phyloP scores from a whole-genome alignment of 805 yeast species.

The Jamesozyma hellenica region DNA sequence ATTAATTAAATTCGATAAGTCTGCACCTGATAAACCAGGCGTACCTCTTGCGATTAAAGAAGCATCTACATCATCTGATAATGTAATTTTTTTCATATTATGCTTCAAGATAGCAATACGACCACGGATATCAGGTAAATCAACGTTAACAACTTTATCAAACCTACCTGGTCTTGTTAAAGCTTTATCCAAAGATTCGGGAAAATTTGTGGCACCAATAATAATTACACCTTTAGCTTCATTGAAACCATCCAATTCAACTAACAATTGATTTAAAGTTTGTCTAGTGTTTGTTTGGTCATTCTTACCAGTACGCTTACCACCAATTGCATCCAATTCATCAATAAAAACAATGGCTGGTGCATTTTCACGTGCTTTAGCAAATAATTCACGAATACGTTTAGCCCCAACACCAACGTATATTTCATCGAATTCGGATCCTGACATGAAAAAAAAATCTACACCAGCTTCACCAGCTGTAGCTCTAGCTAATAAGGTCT shows the following conservation, averaged over 20 bases:
- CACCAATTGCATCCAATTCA: constrained; percentile 97
- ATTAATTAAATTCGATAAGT: constrained; percentile 85
- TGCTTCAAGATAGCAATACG: constrained; percentile 84
- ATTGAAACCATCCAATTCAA: constrained; percentile 90
- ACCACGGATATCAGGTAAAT: constrained; percentile 95
- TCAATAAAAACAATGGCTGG: constrained; percentile 97
- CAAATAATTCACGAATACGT: constrained; percentile 86
- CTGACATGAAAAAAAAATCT: constrained; percentile 96
- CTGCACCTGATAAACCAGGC: constrained; percentile 97
- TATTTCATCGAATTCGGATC: constrained; percentile 94
- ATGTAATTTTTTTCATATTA: constrained; percentile 84
- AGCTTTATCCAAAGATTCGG: constrained; percentile 93
- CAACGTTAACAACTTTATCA: constrained; percentile 90
- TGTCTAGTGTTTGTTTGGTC: constrained; percentile 98
- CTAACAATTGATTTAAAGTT: constrained; percentile 88
- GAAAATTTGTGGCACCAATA: constrained; percentile 97
- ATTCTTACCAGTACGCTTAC: constrained; percentile 90
- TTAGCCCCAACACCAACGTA: constrained; percentile 99
- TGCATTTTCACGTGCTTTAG: constrained; percentile 86
- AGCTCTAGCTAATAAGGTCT: constrained; percentile 90
- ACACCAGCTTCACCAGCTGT: constrained; percentile 99
- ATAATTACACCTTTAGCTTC: constrained; percentile 89
- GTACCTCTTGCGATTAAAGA: constrained; percentile 90
- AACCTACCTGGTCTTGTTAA: constrained; percentile 96
- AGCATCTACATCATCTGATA: constrained; percentile 82